Evolutionary conservation across 2,329 filamentous ascomycete genomes (phyloP), one percentile per base, ranked within the genome.

Genomic region (Penicillium hordei): DNA sequence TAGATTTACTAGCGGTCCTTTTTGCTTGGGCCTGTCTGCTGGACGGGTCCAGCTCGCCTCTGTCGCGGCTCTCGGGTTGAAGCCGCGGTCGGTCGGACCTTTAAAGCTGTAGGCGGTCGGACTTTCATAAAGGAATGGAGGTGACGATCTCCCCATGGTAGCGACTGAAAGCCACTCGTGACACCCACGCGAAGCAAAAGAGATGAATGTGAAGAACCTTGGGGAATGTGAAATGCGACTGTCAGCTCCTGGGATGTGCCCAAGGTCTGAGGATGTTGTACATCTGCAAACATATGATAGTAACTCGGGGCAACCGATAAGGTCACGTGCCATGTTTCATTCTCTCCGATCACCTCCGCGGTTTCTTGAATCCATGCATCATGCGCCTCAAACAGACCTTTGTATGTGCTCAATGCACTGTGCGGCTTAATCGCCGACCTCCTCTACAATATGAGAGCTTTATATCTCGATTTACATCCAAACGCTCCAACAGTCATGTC

Each of bases 1-100:
- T 80, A 96, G 89, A 59, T 89, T 84, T 61, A 97, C 78, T 62
- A 95, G 78, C 13, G 91, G 92, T 0, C 91, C 92, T 52, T 89
- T 81, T 44, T 82, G 83, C 80, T 89, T 88, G 42, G 84, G 81
- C 68, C 82, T 87, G 27, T 77, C 80, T 40, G 74, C 71, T 53
- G 85, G 84, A 13, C 85, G 83, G 69, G 86, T 79, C 80, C 85
- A 90, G 76, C 89, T 93, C 61, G 90, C 89, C 70, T 91, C 84
- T 23, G 91, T 93, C 48, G 92, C 83, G 59, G 90, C 89, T 74
- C 93, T 95, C 48, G 93, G 93, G 68, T 97, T 92, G 75, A 95
- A 96, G n/a, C 78, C 69, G 68, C 78, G 73, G 74, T 77, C 71
- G 78, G 82, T 80, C 65, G 72, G 76, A 50, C 72, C 75, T 62